A percentile compares a stretch with the other conserved stretches of the same genome.
Conservation (phyloP, 2,329 filamentous ascomycete species). For the Penicillium concentricum region DNA sequence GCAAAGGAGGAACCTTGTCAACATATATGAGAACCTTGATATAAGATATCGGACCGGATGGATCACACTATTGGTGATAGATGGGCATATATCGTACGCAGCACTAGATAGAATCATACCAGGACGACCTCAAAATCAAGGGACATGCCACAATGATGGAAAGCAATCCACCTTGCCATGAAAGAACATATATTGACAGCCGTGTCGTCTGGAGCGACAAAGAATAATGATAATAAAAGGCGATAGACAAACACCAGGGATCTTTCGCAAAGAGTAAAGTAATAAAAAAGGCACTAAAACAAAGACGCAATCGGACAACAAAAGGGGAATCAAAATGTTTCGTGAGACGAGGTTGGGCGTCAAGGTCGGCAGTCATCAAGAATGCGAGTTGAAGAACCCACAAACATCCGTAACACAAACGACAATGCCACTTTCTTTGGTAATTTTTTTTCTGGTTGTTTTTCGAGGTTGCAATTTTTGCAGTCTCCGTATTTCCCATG, state of each 20-base stretch:
- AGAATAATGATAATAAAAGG: slow-evolving; percentile 15
- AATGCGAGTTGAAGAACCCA: slow-evolving; percentile 25
- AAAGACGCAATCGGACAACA: slow-evolving; percentile 31
- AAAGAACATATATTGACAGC: slow-evolving; percentile 32
- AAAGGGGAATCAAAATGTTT: slow-evolving; percentile 43
- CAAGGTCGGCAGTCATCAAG: slow-evolving; percentile 34
- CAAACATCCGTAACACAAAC: slow-evolving; percentile 25
- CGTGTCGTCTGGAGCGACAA: slow-evolving; percentile 25
- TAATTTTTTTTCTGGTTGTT: slow-evolving; percentile 15
- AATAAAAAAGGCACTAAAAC: slow-evolving; percentile 10
- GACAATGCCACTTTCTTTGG: slow-evolving; percentile 20
- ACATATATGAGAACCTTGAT: background rate
- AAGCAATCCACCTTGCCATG: slow-evolving; percentile 8
- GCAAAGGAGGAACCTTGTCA: background rate
- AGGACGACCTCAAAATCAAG: background rate
- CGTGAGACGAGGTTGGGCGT: slow-evolving; percentile 40
- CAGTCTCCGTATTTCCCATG: slow-evolving; percentile 1
- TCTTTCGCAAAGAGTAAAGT: slow-evolving; percentile 27
- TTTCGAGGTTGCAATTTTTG: slow-evolving; percentile 16
- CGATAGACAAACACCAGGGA: slow-evolving; percentile 25
- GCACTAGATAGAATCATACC: background rate
- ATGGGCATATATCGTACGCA: background rate
- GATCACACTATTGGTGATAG: background rate
- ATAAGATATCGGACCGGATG: background rate
- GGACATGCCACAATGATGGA: slow-evolving; percentile 2